Evolutionary conservation across 331 rosid species (phyloP).

Genomic region (Pyracantha coccinea): DNA sequence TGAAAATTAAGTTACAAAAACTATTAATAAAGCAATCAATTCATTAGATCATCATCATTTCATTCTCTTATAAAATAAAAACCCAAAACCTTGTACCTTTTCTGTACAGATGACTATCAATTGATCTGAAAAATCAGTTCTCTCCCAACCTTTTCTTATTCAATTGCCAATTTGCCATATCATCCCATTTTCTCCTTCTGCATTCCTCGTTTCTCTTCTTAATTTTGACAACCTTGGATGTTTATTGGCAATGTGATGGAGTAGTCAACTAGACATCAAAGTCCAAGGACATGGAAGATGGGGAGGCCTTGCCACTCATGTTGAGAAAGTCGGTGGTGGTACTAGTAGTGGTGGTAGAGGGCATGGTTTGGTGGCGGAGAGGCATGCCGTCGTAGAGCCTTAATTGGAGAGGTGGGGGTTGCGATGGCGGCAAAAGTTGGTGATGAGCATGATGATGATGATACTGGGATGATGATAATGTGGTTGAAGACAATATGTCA

Average conservation of each 20-base stretch:
- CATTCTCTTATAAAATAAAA: neutral
- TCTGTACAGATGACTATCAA: neutral
- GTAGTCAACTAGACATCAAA: constrained; percentile 13
- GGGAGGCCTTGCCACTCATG: constrained; percentile 14
- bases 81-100: constrained; percentile 4
- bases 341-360: neutral
- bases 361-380: neutral
- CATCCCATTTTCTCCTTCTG: neutral
- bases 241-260: neutral
- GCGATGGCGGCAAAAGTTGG: neutral
- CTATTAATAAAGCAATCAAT: neutral
- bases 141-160: neutral
- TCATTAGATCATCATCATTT: neutral
- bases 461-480: neutral
- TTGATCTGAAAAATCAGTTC: neutral
- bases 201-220: neutral
- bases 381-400: constrained; percentile 21
- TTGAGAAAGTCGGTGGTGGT: constrained; percentile 24
- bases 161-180: neutral
- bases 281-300: constrained; percentile 24
- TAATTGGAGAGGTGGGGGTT: neutral
- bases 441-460: neutral
- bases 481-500: constrained; percentile 8
- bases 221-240: neutral
- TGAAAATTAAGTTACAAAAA: constrained; percentile 11